Evolutionary conservation across 768 basidiomycete species (phyloP).

Genomic region (Rhodotorula sphaerocarpa): DNA sequence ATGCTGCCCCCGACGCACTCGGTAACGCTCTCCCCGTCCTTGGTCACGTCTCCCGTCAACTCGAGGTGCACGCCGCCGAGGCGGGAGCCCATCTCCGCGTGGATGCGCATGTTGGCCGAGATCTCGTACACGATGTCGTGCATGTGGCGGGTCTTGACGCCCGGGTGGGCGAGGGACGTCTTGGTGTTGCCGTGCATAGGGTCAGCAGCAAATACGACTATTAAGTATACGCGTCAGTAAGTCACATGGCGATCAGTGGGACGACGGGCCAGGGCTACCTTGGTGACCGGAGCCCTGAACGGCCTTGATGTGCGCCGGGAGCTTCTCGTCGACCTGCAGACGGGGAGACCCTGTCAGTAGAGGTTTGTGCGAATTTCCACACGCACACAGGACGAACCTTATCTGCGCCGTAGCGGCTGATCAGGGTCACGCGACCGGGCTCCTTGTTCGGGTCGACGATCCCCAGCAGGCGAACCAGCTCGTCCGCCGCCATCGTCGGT

Average conservation of each 20-base stretch:
- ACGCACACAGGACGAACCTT: conserved; percentile 58
- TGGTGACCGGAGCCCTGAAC: conserved; percentile 75
- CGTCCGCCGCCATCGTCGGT: conserved; percentile 69
- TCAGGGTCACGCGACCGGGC: conserved; percentile 72
- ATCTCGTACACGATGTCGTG: conserved; percentile 71
- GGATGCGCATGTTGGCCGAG: conserved; percentile 69
- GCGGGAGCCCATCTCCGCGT: conserved; percentile 61
- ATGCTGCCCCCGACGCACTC: conserved; percentile 96
- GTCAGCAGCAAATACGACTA: conserved; percentile 86
- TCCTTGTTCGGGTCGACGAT: conserved; percentile 81
- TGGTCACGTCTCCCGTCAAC: conserved; percentile 82
- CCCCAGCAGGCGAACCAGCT: conserved; percentile 66
- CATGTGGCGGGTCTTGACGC: conserved; percentile 73
- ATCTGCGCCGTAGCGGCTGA: conserved; percentile 82
- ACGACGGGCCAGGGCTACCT: neutral
- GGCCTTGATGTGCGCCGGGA: conserved; percentile 69
- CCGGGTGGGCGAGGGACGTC: conserved; percentile 56
- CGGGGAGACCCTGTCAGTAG: neutral
- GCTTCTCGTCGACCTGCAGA: conserved; percentile 60
- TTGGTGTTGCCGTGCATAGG: conserved; percentile 98
- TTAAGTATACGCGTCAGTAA: neutral
- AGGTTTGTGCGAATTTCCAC: neutral
- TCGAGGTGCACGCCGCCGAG: conserved; percentile 78
- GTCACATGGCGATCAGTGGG: neutral
- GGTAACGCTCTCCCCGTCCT: conserved; percentile 88